Percentiles rank a stretch among this genome's conserved stretches.
These are phyloP conservation scores for Ustilago curta DNA, from an alignment of 1,284 basidiomycete species.

Conservation along the genomic window DNA sequence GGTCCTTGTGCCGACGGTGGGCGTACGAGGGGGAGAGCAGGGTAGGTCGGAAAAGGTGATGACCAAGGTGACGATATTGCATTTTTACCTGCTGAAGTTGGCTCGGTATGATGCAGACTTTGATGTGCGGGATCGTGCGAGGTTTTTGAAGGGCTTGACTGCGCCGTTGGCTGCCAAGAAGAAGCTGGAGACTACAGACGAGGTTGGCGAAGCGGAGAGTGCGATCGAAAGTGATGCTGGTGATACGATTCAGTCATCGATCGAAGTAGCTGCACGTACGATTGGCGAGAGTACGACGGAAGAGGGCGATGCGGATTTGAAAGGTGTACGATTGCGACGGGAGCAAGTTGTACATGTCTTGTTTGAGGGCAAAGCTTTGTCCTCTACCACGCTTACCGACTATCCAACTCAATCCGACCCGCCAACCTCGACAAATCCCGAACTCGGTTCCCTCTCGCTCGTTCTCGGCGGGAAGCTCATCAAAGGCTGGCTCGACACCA, in stretches of 20 bases:
- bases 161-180: conserved; percentile 21
- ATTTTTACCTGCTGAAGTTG: conserved; percentile 58
- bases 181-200: neutral
- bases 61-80: conserved; percentile 35
- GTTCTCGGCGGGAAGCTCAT: conserved; percentile 46
- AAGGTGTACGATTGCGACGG: conserved; percentile 54
- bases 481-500: conserved; percentile 49
- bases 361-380: conserved; percentile 37
- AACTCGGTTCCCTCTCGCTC: conserved; percentile 44
- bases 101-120: conserved; percentile 56
- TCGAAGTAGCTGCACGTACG: conserved; percentile 15
- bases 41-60: conserved; percentile 26
- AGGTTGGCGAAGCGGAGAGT: neutral
- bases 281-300: conserved; percentile 36
- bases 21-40: conserved; percentile 12
- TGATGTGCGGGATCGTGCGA: conserved; percentile 63
- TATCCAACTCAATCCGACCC: too few relatives aligned
- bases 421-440: neutral
- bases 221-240: neutral
- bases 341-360: conserved; percentile 58
- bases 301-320: conserved; percentile 36
- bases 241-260: conserved; percentile 29
- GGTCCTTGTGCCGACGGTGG: conserved; percentile 4
- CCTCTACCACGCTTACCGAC: neutral
- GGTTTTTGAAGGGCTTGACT: conserved; percentile 61